A percentile compares a stretch with the other conserved stretches of the same genome.
These are phyloP conservation scores for Pseudotsuga menziesii DNA, from an alignment of 75 land plant genomes.

Conservation along the genomic window DNA sequence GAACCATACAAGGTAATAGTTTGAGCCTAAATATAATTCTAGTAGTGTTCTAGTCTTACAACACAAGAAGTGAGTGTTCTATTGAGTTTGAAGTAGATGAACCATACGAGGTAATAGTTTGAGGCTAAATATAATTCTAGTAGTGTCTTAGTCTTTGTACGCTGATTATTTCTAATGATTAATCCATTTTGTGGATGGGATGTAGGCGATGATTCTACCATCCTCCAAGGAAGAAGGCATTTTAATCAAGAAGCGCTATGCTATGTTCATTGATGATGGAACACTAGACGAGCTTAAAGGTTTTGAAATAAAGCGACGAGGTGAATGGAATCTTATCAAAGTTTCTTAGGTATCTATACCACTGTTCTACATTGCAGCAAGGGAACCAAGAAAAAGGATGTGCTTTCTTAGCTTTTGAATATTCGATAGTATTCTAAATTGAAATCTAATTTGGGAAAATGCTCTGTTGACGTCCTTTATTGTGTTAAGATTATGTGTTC, in stretches of 20 bases:
- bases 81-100: too few relatives aligned
- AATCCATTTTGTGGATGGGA: background rate
- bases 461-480: background rate
- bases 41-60: too few relatives aligned
- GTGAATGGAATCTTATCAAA: slow-evolving; percentile 98
- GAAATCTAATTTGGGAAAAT: background rate
- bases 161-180: slow-evolving; percentile 3
- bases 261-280: slow-evolving; percentile 97
- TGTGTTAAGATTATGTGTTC: background rate
- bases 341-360: slow-evolving; percentile 81
- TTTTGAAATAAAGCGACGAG: slow-evolving; percentile 98
- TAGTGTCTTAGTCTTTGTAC: too few relatives aligned
- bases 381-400: background rate
- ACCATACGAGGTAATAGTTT: too few relatives aligned
- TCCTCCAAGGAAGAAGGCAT: slow-evolving; percentile 99
- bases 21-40: background rate
- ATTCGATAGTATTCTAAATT: background rate
- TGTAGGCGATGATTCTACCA: slow-evolving; percentile 96
- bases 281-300: slow-evolving; percentile 97
- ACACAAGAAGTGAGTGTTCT: too few relatives aligned
- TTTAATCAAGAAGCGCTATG: slow-evolving; percentile 95
- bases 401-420: background rate
- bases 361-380: background rate
- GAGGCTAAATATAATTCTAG: too few relatives aligned
- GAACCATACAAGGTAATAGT: slow-evolving; percentile 93